These are phyloP conservation scores for Kwoniella sp. DNA, from an alignment of 768 basidiomycete genomes.

Conservation along the genomic window DNA sequence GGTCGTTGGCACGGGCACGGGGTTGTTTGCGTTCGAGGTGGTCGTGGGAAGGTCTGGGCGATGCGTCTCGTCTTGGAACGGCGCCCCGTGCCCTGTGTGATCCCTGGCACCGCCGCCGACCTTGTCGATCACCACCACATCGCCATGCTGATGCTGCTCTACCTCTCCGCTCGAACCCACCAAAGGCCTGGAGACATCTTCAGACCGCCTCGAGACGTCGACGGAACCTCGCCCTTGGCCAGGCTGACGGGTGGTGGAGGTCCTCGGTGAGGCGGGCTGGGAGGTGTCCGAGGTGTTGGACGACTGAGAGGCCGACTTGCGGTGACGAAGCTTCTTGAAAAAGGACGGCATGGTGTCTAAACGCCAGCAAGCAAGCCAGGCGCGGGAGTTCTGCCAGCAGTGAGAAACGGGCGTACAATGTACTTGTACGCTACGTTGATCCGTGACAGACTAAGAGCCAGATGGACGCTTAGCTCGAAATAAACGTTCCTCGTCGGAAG, in stretches of 20 bases:
- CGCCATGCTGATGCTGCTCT: conserved; percentile 6
- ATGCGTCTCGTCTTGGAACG: conserved; percentile 18
- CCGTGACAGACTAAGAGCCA: no score
- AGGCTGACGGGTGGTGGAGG: neutral
- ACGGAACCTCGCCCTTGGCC: neutral
- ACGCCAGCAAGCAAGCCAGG: neutral
- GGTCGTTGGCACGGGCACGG: conserved; percentile 9
- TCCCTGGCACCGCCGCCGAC: neutral
- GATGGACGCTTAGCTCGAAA: no score
- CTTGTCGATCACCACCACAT: conserved; percentile 14
- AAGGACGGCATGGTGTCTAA: conserved; percentile 22
- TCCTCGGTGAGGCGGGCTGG: neutral
- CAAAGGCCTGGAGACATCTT: no score
- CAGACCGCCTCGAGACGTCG: neutral
- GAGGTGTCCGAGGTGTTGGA: conserved; percentile 6
- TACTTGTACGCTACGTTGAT: no score
- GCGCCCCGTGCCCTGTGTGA: conserved; percentile 7
- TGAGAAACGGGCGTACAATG: no score
- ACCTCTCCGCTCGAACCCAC: no score
- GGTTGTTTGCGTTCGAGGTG: conserved; percentile 25
- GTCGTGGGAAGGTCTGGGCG: conserved; percentile 31
- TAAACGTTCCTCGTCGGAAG: no score
- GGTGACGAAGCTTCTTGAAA: conserved; percentile 18
- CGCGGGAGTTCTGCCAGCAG: neutral
- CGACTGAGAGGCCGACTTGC: conserved; percentile 15